A percentile compares a stretch with the other conserved stretches of the same genome.
phyloP scores from a whole-genome alignment of 2,329 filamentous ascomycete genomes.

The Fusarium odoratissimum region DNA sequence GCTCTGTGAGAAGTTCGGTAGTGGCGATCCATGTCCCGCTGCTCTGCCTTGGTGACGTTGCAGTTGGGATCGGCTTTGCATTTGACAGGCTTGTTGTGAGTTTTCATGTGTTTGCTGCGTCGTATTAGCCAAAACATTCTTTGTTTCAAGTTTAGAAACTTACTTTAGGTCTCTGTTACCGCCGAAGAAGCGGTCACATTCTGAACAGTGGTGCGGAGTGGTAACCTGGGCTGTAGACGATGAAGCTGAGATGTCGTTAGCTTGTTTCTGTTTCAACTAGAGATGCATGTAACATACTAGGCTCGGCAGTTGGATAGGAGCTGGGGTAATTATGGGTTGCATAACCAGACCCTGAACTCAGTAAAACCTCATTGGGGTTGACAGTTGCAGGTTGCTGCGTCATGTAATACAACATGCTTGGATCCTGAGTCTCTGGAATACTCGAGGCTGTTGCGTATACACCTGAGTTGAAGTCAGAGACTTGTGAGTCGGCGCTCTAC shows the following conservation, averaged over 20 bases:
- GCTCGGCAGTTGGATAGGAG: constrained; percentile 18
- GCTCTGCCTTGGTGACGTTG: constrained; percentile 22
- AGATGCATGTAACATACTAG: constrained; percentile 12
- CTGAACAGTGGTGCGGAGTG: constrained; percentile 4
- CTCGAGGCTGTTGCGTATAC: constrained; percentile 7
- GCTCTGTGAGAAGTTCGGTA: constrained; percentile 30
- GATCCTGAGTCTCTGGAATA: constrained; percentile 28
- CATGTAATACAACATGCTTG: constrained; percentile 7
- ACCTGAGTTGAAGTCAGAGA: constrained; percentile 18
- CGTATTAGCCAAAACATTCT: constrained; percentile 2
- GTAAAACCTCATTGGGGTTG: constrained; percentile 21
- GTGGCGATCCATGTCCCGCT: constrained; percentile 44
- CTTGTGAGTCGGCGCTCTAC: constrained; percentile 32
- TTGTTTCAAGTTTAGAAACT: background rate
- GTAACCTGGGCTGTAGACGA: constrained; percentile 6
- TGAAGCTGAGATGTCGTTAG: constrained; percentile 7
- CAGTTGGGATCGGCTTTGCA: constrained; percentile 38
- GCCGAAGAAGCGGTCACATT: constrained; percentile 1
- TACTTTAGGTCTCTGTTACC: constrained; percentile 29
- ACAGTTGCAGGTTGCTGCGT: constrained; percentile 28
- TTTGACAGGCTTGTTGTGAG: constrained; percentile 33
- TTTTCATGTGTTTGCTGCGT: constrained; percentile 42
- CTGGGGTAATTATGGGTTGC: background rate
- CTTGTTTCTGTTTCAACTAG: background rate
- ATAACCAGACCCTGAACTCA: background rate